phyloP scores from a whole-genome alignment of 495 filamentous ascomycete species.

The Aspergillus coremiiformis region DNA sequence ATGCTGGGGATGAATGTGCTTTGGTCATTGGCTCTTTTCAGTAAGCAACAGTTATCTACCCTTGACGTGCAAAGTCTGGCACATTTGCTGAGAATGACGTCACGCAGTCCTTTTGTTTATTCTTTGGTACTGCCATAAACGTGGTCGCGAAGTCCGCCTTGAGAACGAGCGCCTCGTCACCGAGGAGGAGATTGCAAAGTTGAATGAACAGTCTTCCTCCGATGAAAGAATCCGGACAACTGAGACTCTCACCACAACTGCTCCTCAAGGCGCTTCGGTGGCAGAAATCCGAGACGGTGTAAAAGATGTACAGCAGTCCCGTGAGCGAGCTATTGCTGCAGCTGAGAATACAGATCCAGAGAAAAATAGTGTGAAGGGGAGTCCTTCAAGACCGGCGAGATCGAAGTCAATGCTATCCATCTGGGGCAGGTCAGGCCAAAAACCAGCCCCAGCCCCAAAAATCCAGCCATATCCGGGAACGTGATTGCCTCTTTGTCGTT shows the following conservation, averaged over 20 bases:
- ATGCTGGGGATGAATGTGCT: constrained; percentile 79
- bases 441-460: constrained; percentile 16
- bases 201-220: constrained; percentile 29
- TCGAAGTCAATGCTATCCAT: constrained; percentile 31
- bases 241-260: constrained; percentile 40
- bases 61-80: constrained; percentile 3
- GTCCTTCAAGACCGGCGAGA: constrained; percentile 19
- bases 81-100: not conserved
- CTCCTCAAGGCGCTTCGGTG: constrained; percentile 36
- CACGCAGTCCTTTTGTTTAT: constrained; percentile 74
- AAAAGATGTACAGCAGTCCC: constrained; percentile 30
- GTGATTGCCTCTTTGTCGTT: constrained; percentile 10
- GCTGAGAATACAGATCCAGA: constrained; percentile 4
- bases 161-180: constrained; percentile 58
- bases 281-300: constrained; percentile 38
- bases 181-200: constrained; percentile 38
- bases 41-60: constrained; percentile 39
- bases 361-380: constrained; percentile 5
- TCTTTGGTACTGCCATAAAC: constrained; percentile 96
- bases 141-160: constrained; percentile 75
- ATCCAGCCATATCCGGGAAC: constrained; percentile 40
- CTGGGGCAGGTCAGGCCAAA: constrained; percentile 24
- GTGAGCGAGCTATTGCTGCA: constrained; percentile 16
- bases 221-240: constrained; percentile 31
- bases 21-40: constrained; percentile 75